Evolutionary conservation across 306 rosid species (phyloP).

Genomic region (Trifolium fragiferum): DNA sequence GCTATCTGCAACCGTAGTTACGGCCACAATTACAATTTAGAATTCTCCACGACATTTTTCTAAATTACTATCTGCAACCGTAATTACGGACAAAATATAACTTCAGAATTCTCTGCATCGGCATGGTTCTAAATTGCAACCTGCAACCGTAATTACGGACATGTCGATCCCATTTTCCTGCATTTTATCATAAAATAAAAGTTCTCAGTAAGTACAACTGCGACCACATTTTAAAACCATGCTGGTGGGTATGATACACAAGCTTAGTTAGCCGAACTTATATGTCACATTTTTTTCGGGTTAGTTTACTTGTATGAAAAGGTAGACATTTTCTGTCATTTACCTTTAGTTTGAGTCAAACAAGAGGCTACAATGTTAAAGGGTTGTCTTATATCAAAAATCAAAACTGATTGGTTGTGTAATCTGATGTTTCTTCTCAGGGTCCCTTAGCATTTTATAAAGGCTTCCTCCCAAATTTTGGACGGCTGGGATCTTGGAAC

Average conservation of each 20-base stretch:
- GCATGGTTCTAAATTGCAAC: not conserved
- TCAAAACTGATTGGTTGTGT: constrained; percentile 25
- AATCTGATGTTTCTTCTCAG: constrained; percentile 59
- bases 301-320: not conserved
- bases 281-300: not conserved
- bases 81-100: not conserved
- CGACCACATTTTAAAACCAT: not conserved
- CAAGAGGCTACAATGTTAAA: constrained; percentile 10
- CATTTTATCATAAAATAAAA: not conserved
- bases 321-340: not conserved
- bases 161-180: not conserved
- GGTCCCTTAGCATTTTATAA: constrained; percentile 90
- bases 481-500: constrained; percentile 98
- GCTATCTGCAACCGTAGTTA: not conserved
- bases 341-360: not conserved
- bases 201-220: not conserved
- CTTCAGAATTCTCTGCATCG: not conserved
- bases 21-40: not conserved
- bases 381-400: constrained; percentile 13
- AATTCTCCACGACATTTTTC: not conserved
- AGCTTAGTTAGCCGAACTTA: not conserved
- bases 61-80: not conserved
- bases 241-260: constrained; percentile 12
- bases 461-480: constrained; percentile 94
- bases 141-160: not conserved